Evolutionary conservation across 2,329 filamentous ascomycete genomes (phyloP), one percentile per base, ranked within the genome.

Genomic region (Colletotrichum cuscutae): DNA sequence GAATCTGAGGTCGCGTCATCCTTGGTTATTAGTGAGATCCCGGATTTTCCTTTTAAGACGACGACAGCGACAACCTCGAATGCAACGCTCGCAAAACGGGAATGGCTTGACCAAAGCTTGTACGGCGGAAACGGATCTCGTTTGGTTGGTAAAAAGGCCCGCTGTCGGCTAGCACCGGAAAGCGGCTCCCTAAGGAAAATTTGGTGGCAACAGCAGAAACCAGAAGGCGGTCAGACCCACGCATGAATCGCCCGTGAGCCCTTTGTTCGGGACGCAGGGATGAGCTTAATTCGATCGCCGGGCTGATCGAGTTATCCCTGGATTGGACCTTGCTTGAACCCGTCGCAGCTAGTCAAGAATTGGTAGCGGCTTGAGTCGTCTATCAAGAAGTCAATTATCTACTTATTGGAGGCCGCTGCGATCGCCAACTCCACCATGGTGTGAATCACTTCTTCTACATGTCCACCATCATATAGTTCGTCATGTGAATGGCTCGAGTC

Each of bases 1-100:
- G 90, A 74, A 98, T 93, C 73, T 86, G 85, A 75, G 80, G 79
- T 54, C 77, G 78, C 64, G 71, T 75, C 81, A 82, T 82, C 60
- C 71, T 73, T 58, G 22, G 22, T 15, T 32, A 22, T 46, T 11
- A 54, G 46, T 11, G 24, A 60, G 42, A 65, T 54, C 4, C 61
- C 37, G n/a, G 26, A 32, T 61, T 56, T 62, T 56, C 26, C 22
- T 19, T 13, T 15, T 24, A 35, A 19, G 22, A 49, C 59, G 59
- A 60, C 59, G 49, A 57, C 11, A 56, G 28, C 22, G 49, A 30
- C 28, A 53, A 52, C 46, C 61, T 57, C 61, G 35, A 65, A 65
- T 57, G 37, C 71, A 37, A 73, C 60, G 67, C 49, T 71, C 35
- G 26, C 56, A 24, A 35, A 54, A 15, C 28, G 56, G 32, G 24